Evolutionary conservation across 2,329 filamentous ascomycete species (phyloP).

Genomic region (Parastagonospora nodorum): DNA sequence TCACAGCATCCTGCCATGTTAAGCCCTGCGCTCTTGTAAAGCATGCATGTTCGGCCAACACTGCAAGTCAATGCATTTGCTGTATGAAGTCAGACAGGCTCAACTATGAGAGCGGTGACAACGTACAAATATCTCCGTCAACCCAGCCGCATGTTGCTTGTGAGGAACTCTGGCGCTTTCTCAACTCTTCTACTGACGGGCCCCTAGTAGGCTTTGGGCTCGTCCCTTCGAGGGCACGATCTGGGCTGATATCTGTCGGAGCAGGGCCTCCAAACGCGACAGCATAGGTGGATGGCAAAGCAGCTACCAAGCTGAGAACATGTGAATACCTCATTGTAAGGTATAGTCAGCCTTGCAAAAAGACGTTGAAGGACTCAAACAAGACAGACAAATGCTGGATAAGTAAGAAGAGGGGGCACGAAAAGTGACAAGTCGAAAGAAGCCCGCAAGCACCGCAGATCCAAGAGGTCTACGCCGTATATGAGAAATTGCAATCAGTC

Average conservation of each 20-base stretch:
- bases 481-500: constrained; percentile 7
- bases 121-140: constrained; percentile 24
- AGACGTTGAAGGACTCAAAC: background rate
- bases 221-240: constrained; percentile 13
- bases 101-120: background rate
- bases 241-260: constrained; percentile 17
- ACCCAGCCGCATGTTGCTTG: constrained; percentile 34
- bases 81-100: constrained; percentile 4
- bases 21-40: constrained; percentile 23
- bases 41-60: constrained; percentile 27
- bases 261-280: constrained; percentile 27
- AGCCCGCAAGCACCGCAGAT: background rate
- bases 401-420: background rate
- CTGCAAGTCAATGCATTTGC: constrained; percentile 21
- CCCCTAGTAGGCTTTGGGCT: constrained; percentile 29
- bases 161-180: constrained; percentile 17
- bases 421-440: background rate
- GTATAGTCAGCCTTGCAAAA: background rate
- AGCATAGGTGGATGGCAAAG: constrained; percentile 18
- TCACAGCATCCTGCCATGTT: constrained; percentile 37
- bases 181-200: constrained; percentile 24
- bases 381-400: background rate
- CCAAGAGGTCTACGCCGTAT: constrained; percentile 2
- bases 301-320: constrained; percentile 17
- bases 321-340: constrained; percentile 9